phyloP scores from a whole-genome alignment of 2,329 filamentous ascomycete genomes.

The Apiospora koreana region DNA sequence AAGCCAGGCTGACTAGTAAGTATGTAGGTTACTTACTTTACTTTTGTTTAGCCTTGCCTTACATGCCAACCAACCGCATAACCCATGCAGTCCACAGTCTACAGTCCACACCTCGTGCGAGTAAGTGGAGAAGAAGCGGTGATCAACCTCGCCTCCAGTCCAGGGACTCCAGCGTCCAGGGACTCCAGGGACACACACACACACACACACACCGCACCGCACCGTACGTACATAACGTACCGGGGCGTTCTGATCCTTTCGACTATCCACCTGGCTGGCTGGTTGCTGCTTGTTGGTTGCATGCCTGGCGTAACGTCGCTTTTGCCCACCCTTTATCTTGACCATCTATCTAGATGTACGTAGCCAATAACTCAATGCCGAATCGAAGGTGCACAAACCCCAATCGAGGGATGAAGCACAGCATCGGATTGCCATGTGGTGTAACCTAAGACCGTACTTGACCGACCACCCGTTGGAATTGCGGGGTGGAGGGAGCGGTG shows the following conservation, averaged over 20 bases:
- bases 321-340: neutral
- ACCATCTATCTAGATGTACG: too few species aligned
- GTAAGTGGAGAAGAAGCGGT: conserved; percentile 3
- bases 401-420: neutral
- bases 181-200: too few species aligned
- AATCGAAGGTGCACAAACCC: neutral
- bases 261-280: neutral
- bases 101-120: neutral
- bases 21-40: neutral
- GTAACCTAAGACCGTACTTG: neutral
- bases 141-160: neutral
- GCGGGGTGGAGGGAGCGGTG: conserved; percentile 1
- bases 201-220: neutral
- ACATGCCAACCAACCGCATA: neutral
- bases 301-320: neutral
- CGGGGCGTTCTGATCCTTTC: neutral
- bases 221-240: neutral
- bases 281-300: too few species aligned
- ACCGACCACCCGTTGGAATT: neutral
- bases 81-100: too few species aligned
- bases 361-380: neutral
- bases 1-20: neutral
- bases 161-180: too few species aligned
- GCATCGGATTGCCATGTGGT: neutral
- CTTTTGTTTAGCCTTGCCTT: neutral